Base-by-base conservation (phyloP, 768 basidiomycete species). In the Hebeloma cylindrosporum region DNA sequence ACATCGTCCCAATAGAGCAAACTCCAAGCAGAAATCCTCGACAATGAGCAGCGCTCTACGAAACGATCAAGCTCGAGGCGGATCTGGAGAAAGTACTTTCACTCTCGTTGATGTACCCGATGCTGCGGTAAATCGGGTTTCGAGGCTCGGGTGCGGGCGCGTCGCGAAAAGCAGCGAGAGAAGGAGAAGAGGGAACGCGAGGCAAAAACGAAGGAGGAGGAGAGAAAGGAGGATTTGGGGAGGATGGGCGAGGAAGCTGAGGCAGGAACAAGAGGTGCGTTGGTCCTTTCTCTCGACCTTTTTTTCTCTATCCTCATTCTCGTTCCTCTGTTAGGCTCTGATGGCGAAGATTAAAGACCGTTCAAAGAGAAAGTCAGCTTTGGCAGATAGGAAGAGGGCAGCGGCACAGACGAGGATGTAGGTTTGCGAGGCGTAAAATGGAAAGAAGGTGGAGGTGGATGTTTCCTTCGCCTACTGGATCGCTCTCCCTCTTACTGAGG, bases 361-460 rank as follows among this genome's bases (percentile, higher is more conserved):
- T 34, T 79, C 80, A 28, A 75, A 88, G 46, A 70, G 87, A 32
- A 85, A 80, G 58, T 86, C 85, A 0, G 93, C 93, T 10, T 68
- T 98, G 35, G 83, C 75, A 21, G 93, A 99, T 62, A 72, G 96
- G 40, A 96, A 97, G 68, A 93, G 91, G 53, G 91, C 94, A 9
- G 94, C 92, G 13, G 85, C 94, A 0, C 96, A 98, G 64, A 89
- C 87, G 22, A 72, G 94, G 52, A 96, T 97, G 95, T 95, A 95
- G 70, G 75, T 86, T 9, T 71, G 84, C 1, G 90, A 88, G 67
- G 57, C 58, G 7, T 92, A 89, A 87, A 88, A 61, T 81, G 88
- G 41, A 93, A 90, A 69, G 84, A 71, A 5, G 83, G 79, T 5
- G 83, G 84, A 50, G 92, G 91, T 90, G n/a, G 13, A 10, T 44